A percentile compares a stretch with the other conserved stretches of the same genome.
phyloP scores from a whole-genome alignment of 345 rosid species.

The Clarkia xantiana region DNA sequence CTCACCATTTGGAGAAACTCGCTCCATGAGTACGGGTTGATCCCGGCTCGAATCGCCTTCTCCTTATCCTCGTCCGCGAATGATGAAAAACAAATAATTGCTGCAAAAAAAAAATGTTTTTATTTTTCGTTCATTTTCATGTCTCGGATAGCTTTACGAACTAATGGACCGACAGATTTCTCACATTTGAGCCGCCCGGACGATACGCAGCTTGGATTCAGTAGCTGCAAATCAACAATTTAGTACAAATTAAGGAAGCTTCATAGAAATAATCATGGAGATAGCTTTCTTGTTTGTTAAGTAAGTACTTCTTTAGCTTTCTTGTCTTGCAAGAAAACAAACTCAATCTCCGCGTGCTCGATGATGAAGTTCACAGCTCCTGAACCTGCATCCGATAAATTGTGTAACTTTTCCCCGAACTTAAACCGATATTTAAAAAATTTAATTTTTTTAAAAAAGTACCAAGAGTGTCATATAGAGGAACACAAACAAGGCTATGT shows the following conservation, averaged over 20 bases:
- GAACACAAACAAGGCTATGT: slow-evolving; percentile 71
- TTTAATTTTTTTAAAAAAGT: no score
- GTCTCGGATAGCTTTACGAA: no score
- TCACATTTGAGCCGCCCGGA: slow-evolving; percentile 49
- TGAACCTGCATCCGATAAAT: no score
- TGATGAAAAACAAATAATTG: slow-evolving; percentile 58
- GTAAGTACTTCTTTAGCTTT: slow-evolving; percentile 53
- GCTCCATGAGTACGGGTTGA: slow-evolving; percentile 54
- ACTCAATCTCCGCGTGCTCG: slow-evolving; percentile 75
- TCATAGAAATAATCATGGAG: background rate
- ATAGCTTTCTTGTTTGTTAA: background rate
- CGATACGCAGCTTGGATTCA: slow-evolving; percentile 39
- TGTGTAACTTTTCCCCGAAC: no score
- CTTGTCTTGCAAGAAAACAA: slow-evolving; percentile 70
- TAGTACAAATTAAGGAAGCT: background rate
- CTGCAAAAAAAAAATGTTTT: slow-evolving; percentile 30
- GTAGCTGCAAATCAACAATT: slow-evolving; percentile 30
- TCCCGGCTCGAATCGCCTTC: slow-evolving; percentile 30
- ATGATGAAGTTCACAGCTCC: slow-evolving; percentile 77
- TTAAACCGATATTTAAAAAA: no score
- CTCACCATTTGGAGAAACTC: slow-evolving; percentile 70
- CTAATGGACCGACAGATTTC: slow-evolving; percentile 2
- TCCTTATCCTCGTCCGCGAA: slow-evolving; percentile 42
- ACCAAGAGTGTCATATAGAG: slow-evolving; percentile 91
- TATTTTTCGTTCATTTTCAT: background rate